Evolutionary conservation across 352 stramenopile genomes (phyloP).

Genomic region (Phytophthora capsici): DNA sequence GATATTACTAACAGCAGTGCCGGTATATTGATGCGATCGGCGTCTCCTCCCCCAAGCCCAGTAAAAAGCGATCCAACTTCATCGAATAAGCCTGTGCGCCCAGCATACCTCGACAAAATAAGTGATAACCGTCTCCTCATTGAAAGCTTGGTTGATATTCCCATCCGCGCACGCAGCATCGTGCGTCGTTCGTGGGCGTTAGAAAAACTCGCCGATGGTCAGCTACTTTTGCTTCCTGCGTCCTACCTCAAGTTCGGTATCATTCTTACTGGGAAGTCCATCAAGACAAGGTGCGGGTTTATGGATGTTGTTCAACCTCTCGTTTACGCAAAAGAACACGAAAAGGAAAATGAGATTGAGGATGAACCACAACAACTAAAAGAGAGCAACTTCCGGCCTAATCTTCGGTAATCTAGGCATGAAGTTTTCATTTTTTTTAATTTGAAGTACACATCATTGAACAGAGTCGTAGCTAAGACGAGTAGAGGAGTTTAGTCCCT

Average conservation of each 20-base stretch:
- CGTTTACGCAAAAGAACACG: conserved; percentile 30
- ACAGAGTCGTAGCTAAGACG: conserved; percentile 29
- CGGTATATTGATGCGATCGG: conserved; percentile 33
- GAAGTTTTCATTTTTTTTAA: too few relatives aligned
- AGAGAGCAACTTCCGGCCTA: background rate
- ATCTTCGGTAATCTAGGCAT: conserved; percentile 7
- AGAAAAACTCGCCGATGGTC: conserved; percentile 37
- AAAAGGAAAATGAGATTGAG: background rate
- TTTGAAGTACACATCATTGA: too few relatives aligned
- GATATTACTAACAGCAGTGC: conserved; percentile 28
- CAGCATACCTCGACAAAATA: conserved; percentile 15
- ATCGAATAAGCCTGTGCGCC: conserved; percentile 14
- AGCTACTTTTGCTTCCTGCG: conserved; percentile 47
- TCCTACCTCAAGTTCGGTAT: conserved; percentile 58
- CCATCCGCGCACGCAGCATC: conserved; percentile 56
- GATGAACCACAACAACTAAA: conserved; percentile 3
- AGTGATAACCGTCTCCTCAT: conserved; percentile 38
- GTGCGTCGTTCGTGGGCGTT: conserved; percentile 47
- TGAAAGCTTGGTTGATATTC: conserved; percentile 40
- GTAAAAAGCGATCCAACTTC: background rate
- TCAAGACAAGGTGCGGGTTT: conserved; percentile 53
- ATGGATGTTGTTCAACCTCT: conserved; percentile 49
- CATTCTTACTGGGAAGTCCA: conserved; percentile 32
- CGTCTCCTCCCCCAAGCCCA: conserved; percentile 33
- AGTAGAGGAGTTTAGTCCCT: conserved; percentile 15